Conservation (phyloP, 495 filamentous ascomycete species). For the Pyronema omphalodes region DNA sequence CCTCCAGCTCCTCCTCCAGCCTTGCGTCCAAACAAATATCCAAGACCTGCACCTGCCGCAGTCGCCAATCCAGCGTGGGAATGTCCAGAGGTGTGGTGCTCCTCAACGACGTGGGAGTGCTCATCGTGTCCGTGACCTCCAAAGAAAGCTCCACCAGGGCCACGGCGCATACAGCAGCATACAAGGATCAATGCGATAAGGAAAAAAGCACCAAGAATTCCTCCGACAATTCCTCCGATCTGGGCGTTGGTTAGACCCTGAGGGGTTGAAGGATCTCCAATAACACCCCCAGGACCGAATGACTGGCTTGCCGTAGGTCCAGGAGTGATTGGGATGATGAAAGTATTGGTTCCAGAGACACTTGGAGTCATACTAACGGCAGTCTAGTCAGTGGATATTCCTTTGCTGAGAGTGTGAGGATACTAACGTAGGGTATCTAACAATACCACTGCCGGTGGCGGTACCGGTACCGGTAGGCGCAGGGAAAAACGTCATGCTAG, state of each 20-base stretch:
- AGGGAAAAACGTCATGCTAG: neutral
- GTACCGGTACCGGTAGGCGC: no score
- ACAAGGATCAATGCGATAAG: slow-evolving; percentile 20
- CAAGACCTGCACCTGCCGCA: slow-evolving; percentile 15
- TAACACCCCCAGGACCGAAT: slow-evolving; percentile 1
- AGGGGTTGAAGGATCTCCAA: neutral
- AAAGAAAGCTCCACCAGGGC: slow-evolving; percentile 14
- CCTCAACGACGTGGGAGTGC: slow-evolving; percentile 11
- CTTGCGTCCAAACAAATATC: slow-evolving; percentile 15
- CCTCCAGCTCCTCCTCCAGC: neutral
- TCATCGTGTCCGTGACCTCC: slow-evolving; percentile 7
- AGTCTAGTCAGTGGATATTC: neutral
- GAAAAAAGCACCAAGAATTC: slow-evolving; percentile 22
- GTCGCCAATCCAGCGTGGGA: slow-evolving; percentile 6
- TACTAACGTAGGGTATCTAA: neutral
- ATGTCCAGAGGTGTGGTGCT: slow-evolving; percentile 1
- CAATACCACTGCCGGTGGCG: no score
- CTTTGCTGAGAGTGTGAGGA: neutral
- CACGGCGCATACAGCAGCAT: slow-evolving; percentile 22
- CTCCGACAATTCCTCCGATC: slow-evolving; percentile 24
- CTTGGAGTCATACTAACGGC: neutral
- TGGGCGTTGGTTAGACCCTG: slow-evolving; percentile 18
- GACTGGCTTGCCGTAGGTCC: neutral
- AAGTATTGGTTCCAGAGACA: slow-evolving; percentile 20
- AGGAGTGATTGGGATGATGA: slow-evolving; percentile 17